These are phyloP conservation scores for Luvunga scandens DNA, from an alignment of 345 rosid species.

Conservation along the genomic window DNA sequence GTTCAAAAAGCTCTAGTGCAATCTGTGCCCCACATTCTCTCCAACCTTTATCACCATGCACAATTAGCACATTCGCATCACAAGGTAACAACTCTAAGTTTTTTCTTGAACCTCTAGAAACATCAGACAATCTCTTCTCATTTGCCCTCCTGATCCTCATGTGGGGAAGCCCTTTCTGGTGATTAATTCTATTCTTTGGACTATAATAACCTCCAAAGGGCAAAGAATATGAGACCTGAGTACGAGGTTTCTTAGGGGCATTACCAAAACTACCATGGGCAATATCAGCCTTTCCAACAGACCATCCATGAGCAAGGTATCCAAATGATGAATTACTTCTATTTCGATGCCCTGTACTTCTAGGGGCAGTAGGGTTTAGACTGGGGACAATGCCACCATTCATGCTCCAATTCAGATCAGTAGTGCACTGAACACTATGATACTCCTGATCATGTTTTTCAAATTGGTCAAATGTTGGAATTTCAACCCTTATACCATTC, in stretches of 20 bases:
- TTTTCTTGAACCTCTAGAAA: constrained; percentile 50
- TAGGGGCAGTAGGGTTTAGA: constrained; percentile 85
- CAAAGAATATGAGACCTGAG: constrained; percentile 80
- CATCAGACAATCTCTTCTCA: constrained; percentile 59
- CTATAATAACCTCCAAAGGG: constrained; percentile 62
- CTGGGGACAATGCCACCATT: constrained; percentile 57
- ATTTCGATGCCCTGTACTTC: constrained; percentile 73
- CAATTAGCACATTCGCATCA: constrained; percentile 72
- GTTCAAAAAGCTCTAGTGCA: constrained; percentile 67
- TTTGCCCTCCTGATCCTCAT: constrained; percentile 77
- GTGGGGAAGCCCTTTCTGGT: constrained; percentile 58
- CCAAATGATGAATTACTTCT: constrained; percentile 55
- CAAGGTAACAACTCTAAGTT: constrained; percentile 65
- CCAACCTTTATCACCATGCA: constrained; percentile 83
- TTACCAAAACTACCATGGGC: constrained; percentile 58
- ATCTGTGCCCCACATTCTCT: constrained; percentile 82
- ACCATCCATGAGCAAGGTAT: constrained; percentile 62
- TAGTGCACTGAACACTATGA: constrained; percentile 37
- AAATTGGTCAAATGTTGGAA: constrained; percentile 46
- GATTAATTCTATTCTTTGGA: constrained; percentile 48
- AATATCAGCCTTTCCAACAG: constrained; percentile 60
- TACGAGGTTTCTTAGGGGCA: constrained; percentile 88
- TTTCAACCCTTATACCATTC: constrained; percentile 52
- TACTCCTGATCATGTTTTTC: constrained; percentile 36
- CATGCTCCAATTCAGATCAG: constrained; percentile 53